These are phyloP conservation scores for Aspergillus funiculosus DNA, from an alignment of 495 filamentous ascomycete genomes.

Conservation along the genomic window DNA sequence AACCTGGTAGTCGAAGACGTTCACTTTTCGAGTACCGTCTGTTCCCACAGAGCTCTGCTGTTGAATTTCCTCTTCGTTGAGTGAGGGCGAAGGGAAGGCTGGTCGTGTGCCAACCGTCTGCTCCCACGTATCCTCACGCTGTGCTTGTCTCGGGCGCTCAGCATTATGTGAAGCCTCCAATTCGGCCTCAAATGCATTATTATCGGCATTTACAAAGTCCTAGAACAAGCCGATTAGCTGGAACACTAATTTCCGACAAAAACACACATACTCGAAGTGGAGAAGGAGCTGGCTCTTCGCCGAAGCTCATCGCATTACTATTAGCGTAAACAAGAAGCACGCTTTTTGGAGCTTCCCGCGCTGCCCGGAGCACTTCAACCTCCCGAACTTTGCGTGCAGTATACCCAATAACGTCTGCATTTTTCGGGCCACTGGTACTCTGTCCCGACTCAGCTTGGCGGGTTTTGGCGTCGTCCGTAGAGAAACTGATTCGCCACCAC, in stretches of 20 bases:
- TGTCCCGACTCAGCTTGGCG: slow-evolving; percentile 28
- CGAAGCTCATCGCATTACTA: slow-evolving; percentile 34
- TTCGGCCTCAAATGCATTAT: slow-evolving; percentile 42
- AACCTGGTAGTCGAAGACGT: slow-evolving; percentile 43
- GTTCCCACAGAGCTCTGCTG: not conserved
- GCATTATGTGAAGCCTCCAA: slow-evolving; percentile 22
- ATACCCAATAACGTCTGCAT: slow-evolving; percentile 41
- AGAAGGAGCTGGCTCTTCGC: slow-evolving; percentile 28
- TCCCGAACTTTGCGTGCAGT: slow-evolving; percentile 44
- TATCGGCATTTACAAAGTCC: slow-evolving; percentile 46
- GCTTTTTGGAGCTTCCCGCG: slow-evolving; percentile 43
- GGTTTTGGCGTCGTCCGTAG: slow-evolving; percentile 41
- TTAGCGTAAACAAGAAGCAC: slow-evolving; percentile 50
- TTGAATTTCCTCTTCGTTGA: slow-evolving; percentile 1
- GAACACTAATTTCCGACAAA: not conserved
- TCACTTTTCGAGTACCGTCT: slow-evolving; percentile 25
- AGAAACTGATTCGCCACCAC: slow-evolving; percentile 54
- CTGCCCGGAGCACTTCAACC: slow-evolving; percentile 47
- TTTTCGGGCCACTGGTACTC: slow-evolving; percentile 16
- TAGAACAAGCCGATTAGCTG: slow-evolving; percentile 18
- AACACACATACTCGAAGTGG: slow-evolving; percentile 36
- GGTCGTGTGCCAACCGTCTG: slow-evolving; percentile 3
- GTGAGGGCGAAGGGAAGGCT: slow-evolving; percentile 11
- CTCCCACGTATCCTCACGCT: slow-evolving; percentile 1
- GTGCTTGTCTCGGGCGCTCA: not conserved